Conservation (phyloP, 2,329 filamentous ascomycete species). For the Emmonsia crescens region DNA sequence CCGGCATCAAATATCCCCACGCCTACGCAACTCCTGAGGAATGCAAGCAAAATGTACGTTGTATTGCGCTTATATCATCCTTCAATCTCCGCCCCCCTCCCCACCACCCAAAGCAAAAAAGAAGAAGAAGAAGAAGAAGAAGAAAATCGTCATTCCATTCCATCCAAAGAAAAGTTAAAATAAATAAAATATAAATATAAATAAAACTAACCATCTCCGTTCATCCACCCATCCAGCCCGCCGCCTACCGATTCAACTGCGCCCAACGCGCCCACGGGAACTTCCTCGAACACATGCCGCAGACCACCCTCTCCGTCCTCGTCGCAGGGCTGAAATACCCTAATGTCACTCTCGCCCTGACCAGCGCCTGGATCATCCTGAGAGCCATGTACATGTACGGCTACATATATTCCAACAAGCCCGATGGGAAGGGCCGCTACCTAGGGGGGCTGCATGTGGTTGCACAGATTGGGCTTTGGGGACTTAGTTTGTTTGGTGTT, state of each 20-base stretch:
- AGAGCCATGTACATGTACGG: conserved; percentile 40
- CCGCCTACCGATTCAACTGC: conserved; percentile 41
- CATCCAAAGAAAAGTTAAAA: background rate
- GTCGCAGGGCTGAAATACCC: conserved; percentile 47
- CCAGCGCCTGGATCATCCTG: conserved; percentile 41
- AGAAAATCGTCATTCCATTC: too few relatives aligned
- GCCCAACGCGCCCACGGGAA: conserved; percentile 49
- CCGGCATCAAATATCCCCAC: conserved; percentile 48
- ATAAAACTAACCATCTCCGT: background rate
- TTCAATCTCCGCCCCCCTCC: background rate
- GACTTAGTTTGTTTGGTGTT: conserved; percentile 25
- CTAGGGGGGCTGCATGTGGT: conserved; percentile 30
- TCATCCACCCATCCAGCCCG: conserved; percentile 19
- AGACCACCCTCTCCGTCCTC: conserved; percentile 41
- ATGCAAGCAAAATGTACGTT: conserved; percentile 36
- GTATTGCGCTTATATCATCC: conserved; percentile 13
- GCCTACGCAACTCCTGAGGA: conserved; percentile 47
- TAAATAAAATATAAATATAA: too few relatives aligned
- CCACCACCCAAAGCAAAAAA: too few relatives aligned
- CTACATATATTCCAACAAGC: conserved; percentile 33
- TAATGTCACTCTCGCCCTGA: conserved; percentile 34
- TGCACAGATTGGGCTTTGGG: conserved; percentile 32
- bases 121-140: background rate
- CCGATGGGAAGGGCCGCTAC: conserved; percentile 28
- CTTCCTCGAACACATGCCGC: conserved; percentile 48